Base-by-base conservation (phyloP, 768 basidiomycete genomes). In the Pleurotus eryngii region DNA sequence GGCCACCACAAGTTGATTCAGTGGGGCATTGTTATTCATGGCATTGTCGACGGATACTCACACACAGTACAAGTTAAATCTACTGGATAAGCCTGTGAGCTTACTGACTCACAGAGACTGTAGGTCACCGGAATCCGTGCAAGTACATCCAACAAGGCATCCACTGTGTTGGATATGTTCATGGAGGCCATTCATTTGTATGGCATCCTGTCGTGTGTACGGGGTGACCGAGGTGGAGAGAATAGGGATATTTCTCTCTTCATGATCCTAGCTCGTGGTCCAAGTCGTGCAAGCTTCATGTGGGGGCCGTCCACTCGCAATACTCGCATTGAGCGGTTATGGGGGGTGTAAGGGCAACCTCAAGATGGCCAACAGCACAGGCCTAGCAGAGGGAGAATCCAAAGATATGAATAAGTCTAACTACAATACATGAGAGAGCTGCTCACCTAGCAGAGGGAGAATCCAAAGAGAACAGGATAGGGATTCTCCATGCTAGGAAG, bases 251-350 rank as follows among this genome's bases (percentile, higher is more conserved):
- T 71, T 14, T 65, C 74, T 5, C 51, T 67, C 0, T 70, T 57
- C 14, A 77, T 77, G 74, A 69, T 76, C 15, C 42, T 70, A 35
- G n/a, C 37, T 1, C 56, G 63, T 7, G 75, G 76, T 2, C 58
- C 62, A 0, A 66, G 69, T 39, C 55, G 67, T 9, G 71, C 60
- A 4, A 66, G 63, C n/a, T 74, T 74, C 48, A 70, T 74, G 48
- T 74, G 73, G 72, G 74, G 74, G 12, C 24, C 46, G 17, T 47
- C 17, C 0, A 74, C 70, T 0, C 47, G 56, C 1, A 78, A 78
- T 48, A 68, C 67, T 0, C 60, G 67, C 2, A 76, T 77, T 42
- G 76, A 79, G 57, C 58, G 68, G 0, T 59, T 79, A 0, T 79
- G 77, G 77, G 72, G 74, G n/a, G n/a, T n/a, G n/a, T n/a, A n/a